Evolutionary conservation across 2,329 filamentous ascomycete genomes (phyloP).

Genomic region (Botryotinia narcissicola): DNA sequence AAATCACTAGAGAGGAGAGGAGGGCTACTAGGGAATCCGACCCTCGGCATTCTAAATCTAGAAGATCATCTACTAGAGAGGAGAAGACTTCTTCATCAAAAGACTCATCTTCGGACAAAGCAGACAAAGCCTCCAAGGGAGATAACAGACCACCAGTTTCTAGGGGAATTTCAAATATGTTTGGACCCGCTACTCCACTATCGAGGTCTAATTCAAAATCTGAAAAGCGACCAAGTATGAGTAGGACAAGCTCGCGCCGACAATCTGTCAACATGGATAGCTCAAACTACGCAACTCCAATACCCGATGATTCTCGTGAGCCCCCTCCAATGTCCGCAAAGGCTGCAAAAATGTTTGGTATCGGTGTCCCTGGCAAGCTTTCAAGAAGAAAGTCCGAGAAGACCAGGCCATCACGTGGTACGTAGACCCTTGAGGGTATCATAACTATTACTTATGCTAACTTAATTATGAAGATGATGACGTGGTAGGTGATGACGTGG

Average conservation of each 20-base stretch:
- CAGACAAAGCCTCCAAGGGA: slow-evolving; percentile 44
- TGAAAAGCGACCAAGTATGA: slow-evolving; percentile 56
- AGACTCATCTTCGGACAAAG: slow-evolving; percentile 65
- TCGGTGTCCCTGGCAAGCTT: slow-evolving; percentile 46
- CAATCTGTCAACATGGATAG: slow-evolving; percentile 64
- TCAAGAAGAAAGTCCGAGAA: slow-evolving; percentile 47
- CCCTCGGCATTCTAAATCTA: slow-evolving; percentile 55
- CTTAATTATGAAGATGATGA: slow-evolving; percentile 46
- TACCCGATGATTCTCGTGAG: slow-evolving; percentile 59
- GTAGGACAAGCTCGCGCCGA: slow-evolving; percentile 61
- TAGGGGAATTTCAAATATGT: slow-evolving; percentile 58
- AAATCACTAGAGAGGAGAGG: slow-evolving; percentile 31
- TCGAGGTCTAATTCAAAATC: slow-evolving; percentile 68
- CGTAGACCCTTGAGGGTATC: slow-evolving; percentile 22
- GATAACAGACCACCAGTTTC: slow-evolving; percentile 41
- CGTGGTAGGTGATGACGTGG: slow-evolving; percentile 52
- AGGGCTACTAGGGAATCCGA: slow-evolving; percentile 51
- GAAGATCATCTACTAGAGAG: slow-evolving; percentile 53
- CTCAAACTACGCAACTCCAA: slow-evolving; percentile 64
- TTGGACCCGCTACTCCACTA: slow-evolving; percentile 65
- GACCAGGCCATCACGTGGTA: slow-evolving; percentile 48
- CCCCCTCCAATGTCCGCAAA: slow-evolving; percentile 64
- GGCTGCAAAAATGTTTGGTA: slow-evolving; percentile 73
- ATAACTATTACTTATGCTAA: slow-evolving; percentile 25
- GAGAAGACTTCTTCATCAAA: slow-evolving; percentile 63